Percentiles rank a stretch among this genome's conserved stretches.
Conservation (phyloP, 345 rosid species). For the Eucalyptus tenuipes region DNA sequence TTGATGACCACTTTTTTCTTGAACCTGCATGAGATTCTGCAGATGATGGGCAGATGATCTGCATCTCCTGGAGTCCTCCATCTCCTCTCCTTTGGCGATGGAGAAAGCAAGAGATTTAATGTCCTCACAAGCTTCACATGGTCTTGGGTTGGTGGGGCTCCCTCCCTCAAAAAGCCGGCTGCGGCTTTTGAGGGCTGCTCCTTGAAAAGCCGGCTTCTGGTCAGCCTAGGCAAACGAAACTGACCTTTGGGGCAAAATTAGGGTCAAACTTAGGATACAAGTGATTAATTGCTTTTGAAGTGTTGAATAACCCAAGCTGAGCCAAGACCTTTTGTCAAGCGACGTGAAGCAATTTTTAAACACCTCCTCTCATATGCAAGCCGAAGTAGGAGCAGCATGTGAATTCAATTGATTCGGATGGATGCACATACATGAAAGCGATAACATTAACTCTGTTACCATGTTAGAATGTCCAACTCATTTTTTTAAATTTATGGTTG, state of each 20-base stretch:
- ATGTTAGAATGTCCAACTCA: accelerated
- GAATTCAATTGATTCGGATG: background rate
- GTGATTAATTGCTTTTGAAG: background rate
- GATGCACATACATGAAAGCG: accelerated
- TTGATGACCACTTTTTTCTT: background rate
- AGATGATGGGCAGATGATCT: background rate
- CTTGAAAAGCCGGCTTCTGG: background rate
- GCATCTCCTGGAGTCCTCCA: background rate
- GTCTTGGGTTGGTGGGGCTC: background rate
- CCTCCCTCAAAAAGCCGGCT: too few relatives aligned
- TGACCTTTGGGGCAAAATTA: background rate
- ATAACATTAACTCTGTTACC: accelerated
- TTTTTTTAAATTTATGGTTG: accelerated
- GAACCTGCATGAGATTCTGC: background rate
- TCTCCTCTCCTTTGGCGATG: background rate
- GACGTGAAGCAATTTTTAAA: background rate
- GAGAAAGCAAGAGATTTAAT: background rate
- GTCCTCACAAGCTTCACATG: background rate
- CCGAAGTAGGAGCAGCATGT: accelerated
- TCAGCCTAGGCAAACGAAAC: background rate
- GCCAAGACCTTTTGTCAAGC: background rate
- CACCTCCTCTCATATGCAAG: background rate
- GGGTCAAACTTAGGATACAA: background rate
- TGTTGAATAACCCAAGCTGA: background rate
- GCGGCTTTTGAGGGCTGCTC: background rate